Conservation (phyloP, 2,329 filamentous ascomycete species). For the Diaporthe vaccinii region DNA sequence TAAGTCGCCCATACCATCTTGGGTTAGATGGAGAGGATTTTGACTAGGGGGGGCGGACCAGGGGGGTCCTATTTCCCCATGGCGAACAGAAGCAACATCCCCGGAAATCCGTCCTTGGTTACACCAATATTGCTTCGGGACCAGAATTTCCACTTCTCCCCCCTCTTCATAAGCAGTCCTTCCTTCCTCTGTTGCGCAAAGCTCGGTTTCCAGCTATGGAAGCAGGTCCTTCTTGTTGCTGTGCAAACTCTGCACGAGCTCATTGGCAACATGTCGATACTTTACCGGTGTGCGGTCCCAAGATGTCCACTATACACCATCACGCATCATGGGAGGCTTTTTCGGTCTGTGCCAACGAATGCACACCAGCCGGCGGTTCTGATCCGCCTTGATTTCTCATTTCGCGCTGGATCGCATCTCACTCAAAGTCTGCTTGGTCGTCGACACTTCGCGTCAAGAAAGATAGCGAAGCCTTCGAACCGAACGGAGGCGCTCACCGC, state of each 20-base stretch:
- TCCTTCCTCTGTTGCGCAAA: neutral
- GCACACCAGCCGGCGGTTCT: neutral
- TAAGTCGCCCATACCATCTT: too few species aligned
- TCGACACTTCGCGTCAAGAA: neutral
- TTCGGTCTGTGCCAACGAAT: neutral
- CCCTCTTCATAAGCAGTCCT: neutral
- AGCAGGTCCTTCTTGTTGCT: neutral
- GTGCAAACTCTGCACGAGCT: neutral
- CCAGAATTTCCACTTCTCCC: neutral
- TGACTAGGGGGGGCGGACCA: too few species aligned
- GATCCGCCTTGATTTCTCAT: neutral
- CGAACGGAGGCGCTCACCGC: neutral
- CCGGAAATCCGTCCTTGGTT: neutral
- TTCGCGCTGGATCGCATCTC: neutral
- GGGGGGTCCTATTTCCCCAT: too few species aligned
- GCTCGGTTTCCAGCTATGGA: neutral
- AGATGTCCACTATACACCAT: neutral
- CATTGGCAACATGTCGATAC: neutral
- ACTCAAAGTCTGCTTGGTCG: neutral
- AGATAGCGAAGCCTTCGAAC: neutral
- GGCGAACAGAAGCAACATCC: neutral
- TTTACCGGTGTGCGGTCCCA: neutral
- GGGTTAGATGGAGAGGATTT: too few species aligned
- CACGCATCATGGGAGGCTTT: neutral
- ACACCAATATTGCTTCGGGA: neutral